Base-by-base conservation (phyloP, 345 rosid species). In the Lepidium africanum region DNA sequence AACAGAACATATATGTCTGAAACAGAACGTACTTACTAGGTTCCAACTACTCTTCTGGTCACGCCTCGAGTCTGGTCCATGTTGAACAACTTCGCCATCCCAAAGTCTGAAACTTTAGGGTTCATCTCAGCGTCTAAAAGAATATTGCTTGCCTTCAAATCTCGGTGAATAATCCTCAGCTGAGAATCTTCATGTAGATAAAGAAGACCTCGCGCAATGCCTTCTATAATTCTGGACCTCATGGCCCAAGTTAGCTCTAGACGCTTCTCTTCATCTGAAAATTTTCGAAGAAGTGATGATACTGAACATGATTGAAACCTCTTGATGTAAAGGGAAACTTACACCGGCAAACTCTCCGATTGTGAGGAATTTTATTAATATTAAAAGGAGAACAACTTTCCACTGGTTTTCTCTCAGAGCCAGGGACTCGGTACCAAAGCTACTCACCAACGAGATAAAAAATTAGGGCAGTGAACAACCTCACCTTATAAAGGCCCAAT, bases 51-150 rank as follows among this genome's bases (percentile, higher is more conserved):
- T 58, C 67, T 66, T 14, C 19, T 36, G 14, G 77, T 77, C 13
- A 43, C 60, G 12, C 17, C 83, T 51, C 77, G 67, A 62, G 72
- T 45, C 63, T 78, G 48, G 25, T 60, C 69, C 9, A 51, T 67
- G 25, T 64, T 12, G 11, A 73, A 73, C 27, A 76, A 32, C 64
- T 74, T 80, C 5, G 83, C 71, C 53, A 55, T 76, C 11, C 80
- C 83, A 23, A 79, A 80, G 33, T 80, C 79, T 43, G 77, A 46
- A 42, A 74, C 58, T 69, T 67, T 77, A 3, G 75, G 76, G 35
- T 74, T 71, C 70, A 71, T 30, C 10, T 73, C 68, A 14, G 48
- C 60, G 8, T 77, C 77, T 41, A 79, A 42, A 19, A 76, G 70
- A 21, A 69, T 60, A 36, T 72, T 79, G 36, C 78, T 54, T 2